Evolutionary conservation across 2,329 filamentous ascomycete species (phyloP).

Genomic region (Arthrinium puccinioides): DNA sequence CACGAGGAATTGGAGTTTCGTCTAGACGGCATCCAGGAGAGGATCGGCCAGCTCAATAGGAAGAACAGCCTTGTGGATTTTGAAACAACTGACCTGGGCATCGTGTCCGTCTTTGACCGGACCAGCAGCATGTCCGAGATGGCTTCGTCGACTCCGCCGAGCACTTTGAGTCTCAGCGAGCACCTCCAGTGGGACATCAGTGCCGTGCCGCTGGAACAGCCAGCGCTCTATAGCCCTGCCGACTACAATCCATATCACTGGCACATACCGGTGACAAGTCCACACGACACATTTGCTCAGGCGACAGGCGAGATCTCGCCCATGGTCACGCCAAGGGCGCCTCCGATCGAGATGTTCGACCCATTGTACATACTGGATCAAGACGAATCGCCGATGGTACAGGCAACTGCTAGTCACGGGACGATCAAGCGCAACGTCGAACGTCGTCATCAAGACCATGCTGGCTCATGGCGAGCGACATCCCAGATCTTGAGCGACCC

Average conservation of each 20-base stretch:
- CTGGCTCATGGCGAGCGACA: conserved; percentile 36
- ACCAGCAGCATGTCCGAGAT: conserved; percentile 40
- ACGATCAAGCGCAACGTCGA: conserved; percentile 30
- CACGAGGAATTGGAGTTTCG: conserved; percentile 26
- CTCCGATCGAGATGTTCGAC: conserved; percentile 21
- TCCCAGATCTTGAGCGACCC: conserved; percentile 29
- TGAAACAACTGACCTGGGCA: conserved; percentile 19
- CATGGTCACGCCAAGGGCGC: conserved; percentile 21
- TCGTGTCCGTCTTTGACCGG: conserved; percentile 43
- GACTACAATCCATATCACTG: conserved; percentile 28
- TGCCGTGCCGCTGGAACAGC: conserved; percentile 20
- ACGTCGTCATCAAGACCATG: conserved; percentile 34
- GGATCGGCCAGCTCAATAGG: conserved; percentile 36
- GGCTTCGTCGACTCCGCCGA: conserved; percentile 33
- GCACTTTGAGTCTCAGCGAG: conserved; percentile 23
- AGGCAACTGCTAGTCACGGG: conserved; percentile 27
- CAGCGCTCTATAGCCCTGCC: conserved; percentile 16
- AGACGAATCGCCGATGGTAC: conserved; percentile 16
- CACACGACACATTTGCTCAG: conserved; percentile 27
- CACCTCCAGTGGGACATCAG: conserved; percentile 18
- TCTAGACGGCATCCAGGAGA: conserved; percentile 28
- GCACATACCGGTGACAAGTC: no score
- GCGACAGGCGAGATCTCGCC: conserved; percentile 13
- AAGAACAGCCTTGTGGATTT: conserved; percentile 26
- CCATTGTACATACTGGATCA: conserved; percentile 22